phyloP scores from a whole-genome alignment of 1,284 basidiomycete genomes.

The Ustilago trichophora region DNA sequence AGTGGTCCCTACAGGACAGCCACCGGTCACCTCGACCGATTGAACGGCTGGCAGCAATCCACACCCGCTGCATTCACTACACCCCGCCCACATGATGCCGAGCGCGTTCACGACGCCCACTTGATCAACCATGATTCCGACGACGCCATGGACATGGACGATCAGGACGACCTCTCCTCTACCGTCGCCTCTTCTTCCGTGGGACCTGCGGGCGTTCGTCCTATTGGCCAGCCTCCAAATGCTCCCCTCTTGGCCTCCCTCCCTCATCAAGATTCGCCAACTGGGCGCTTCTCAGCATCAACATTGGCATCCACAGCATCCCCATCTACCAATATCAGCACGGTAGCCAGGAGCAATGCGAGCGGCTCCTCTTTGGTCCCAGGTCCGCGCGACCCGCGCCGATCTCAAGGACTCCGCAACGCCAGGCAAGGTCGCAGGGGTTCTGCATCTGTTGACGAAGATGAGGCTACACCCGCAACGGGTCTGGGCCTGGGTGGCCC shows the following conservation, averaged over 20 bases:
- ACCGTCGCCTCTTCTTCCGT: constrained; percentile 11
- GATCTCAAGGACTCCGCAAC: too few relatives aligned
- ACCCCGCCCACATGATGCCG: constrained; percentile 9
- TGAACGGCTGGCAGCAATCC: constrained; percentile 37
- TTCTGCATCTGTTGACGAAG: constrained; percentile 9
- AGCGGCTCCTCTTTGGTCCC: constrained; percentile 14
- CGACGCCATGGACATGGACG: constrained; percentile 46
- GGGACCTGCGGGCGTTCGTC: too few relatives aligned
- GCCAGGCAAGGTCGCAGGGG: constrained; percentile 7
- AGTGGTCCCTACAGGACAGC: constrained; percentile 25
- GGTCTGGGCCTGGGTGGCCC: constrained; percentile 19
- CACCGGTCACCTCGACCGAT: constrained; percentile 32
- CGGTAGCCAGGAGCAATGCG: neutral
- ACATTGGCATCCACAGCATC: too few relatives aligned
- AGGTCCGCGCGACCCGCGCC: constrained; percentile 22
- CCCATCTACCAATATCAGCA: constrained; percentile 2
- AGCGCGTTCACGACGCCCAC: neutral
- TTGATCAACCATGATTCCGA: constrained; percentile 10
- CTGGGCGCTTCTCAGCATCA: constrained; percentile 34
- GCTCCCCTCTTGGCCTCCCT: constrained; percentile 28
- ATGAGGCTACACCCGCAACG: neutral
- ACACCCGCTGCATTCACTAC: constrained; percentile 13
- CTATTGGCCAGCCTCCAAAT: constrained; percentile 26
- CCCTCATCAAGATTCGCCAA: constrained; percentile 39
- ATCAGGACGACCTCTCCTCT: constrained; percentile 13